Evolutionary conservation across 2,329 filamentous ascomycete species (phyloP).

Genomic region (Simplicillium sp.): DNA sequence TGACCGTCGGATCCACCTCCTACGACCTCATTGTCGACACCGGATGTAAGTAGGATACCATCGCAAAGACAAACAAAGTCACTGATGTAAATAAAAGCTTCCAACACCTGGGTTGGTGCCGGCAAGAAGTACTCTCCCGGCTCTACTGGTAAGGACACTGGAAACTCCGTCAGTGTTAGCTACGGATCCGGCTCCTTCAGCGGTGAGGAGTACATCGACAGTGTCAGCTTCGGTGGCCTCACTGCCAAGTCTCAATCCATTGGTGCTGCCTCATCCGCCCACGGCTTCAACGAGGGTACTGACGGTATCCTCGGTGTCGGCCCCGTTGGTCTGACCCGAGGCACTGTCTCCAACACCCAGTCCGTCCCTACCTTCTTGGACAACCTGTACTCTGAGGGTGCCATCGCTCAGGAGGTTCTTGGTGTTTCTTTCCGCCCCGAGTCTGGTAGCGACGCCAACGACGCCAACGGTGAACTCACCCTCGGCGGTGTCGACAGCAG

Average conservation of each 20-base stretch:
- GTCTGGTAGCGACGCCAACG: constrained; percentile 13
- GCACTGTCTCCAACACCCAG: constrained; percentile 14
- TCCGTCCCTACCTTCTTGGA: constrained; percentile 17
- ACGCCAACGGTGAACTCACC: constrained; percentile 14
- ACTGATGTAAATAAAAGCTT: constrained; percentile 9
- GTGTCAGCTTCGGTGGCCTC: constrained; percentile 18
- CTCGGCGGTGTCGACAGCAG: constrained; percentile 12
- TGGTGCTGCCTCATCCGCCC: constrained; percentile 1
- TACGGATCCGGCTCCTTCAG: constrained; percentile 17
- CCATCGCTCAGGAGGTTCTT: constrained; percentile 16
- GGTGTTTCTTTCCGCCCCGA: constrained; percentile 17
- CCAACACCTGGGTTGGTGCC: constrained; percentile 11
- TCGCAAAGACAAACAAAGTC: background rate
- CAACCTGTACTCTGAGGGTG: constrained; percentile 17
- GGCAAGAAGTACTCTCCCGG: constrained; percentile 1
- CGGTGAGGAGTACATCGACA: constrained; percentile 17
- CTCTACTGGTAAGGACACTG: constrained; percentile 9
- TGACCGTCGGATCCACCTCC: constrained; percentile 14
- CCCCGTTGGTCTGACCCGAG: constrained; percentile 14
- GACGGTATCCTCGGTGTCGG: constrained; percentile 12
- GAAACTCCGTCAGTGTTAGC: constrained; percentile 12
- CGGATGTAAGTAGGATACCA: constrained; percentile 12
- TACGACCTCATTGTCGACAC: constrained; percentile 18
- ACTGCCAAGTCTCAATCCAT: constrained; percentile 9
- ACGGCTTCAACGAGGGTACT: constrained; percentile 5